Evolutionary conservation across 2,329 filamentous ascomycete species (phyloP), one percentile per base, ranked within the genome.

Genomic region (Pseudogymnoascus destructans): DNA sequence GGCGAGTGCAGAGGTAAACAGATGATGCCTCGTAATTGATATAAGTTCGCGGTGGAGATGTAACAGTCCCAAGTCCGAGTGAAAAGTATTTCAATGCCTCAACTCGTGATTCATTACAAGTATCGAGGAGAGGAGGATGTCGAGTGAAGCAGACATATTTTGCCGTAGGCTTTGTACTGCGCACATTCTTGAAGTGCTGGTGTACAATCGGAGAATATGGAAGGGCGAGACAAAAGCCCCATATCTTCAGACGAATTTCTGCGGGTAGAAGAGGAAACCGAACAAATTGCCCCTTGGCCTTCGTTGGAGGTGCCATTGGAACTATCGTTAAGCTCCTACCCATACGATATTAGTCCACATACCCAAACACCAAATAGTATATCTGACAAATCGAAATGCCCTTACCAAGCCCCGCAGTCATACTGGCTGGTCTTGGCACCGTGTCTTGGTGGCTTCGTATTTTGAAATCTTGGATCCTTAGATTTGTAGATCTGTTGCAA

Each of bases 131-230:
- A 33, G 46, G 10, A 27, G 15, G 61, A 57, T 11, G 38, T 58
- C 33, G 46, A 57, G 30, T 27, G 35, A 57, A 46, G 19, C 17
- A 36, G 33, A 57, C 59, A 61, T 59, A 60, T 52, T 59, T 23
- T 57, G 36, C 25, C 3, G 49, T 42, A 11, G 59, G 62, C 33
- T 23, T 61, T 57, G 60, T 59, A n/a, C 68, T 13, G 52, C 66
- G 69, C 62, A 69, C 69, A 8, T 68, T 64, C 13, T 68, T 63
- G 23, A 69, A 64, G 5, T 64, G 67, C 17, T 65, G 61, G 59
- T 67, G 69, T 57, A 70, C 67, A 10, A 58, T 21, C 11, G 69
- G 65, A 13, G 62, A 57, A 35, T 69, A 70, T 13, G 66, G 64
- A 15, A 62, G 60, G 10, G 46, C 9, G n/a, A 52, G 25, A 15